Base-by-base conservation (phyloP, 805 yeast species). In the Candida ortonii region DNA sequence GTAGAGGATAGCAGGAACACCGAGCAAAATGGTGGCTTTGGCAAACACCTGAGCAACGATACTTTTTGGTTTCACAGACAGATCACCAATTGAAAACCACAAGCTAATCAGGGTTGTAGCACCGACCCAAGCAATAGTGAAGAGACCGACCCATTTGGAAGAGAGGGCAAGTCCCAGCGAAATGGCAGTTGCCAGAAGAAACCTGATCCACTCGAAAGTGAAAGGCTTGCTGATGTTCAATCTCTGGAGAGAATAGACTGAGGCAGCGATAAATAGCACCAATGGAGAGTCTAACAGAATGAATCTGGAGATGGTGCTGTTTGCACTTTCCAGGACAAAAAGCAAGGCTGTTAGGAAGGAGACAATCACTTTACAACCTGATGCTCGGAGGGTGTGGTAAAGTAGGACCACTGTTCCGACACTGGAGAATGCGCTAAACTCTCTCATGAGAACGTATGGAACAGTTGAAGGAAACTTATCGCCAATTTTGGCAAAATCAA, bases 121-220 rank as follows among this genome's bases (percentile, higher is more conserved):
- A 33, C 93, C 94, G 40, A 78, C 71, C 90, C 90, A 84, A 3
- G 82, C 82, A 38, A 84, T 55, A 13, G 94, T 84, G 63, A 84
- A 84, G 24, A 84, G 62, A 43, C 94, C 94, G 28, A 84, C 93
- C 93, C 93, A 84, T 60, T 84, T 84, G 20, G 89, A 76, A 16
- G 84, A 73, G 14, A 78, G 62, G 4, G 93, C 83, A 38, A 83
- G 65, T 34, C 93, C 94, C 38, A 84, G 62, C n/a, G 78, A 77
- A 34, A 80, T 55, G 47, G 84, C 84, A 26, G 85, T 70, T n/a
- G 79, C 68, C 18, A 77, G 17, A 46, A 84, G 60, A n/a, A 78
- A 61, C 52, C 71, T 78, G 53, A 58, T 76, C 76, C 89, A 80
- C 15, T 55, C 61, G 26, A 56, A 52, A 12, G 82, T 48, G 50